Base-by-base conservation (phyloP, 2,329 filamentous ascomycete species). In the Hirsutella thompsonii region DNA sequence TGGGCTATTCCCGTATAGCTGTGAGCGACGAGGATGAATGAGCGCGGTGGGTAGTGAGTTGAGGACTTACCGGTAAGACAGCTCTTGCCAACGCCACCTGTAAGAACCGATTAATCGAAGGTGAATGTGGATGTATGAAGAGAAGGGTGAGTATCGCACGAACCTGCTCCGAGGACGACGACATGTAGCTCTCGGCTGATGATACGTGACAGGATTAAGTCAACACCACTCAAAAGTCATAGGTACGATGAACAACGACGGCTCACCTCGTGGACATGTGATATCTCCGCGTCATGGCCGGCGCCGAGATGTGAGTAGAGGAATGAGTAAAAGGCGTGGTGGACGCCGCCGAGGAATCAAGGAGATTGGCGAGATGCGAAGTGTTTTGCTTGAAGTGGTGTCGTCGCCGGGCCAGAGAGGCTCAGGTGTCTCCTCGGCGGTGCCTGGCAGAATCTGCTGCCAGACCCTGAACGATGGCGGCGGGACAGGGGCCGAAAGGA, bases 61-160 rank as follows among this genome's bases (percentile, higher is more conserved):
- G 13, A 20, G 8, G 28, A 40, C 68, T 59, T 69, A 92, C 86
- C 85, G 61, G 87, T 94, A 52, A 94, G 69, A 70, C 87, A 93
- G 61, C 86, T 93, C 66, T 94, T 94, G 47, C 87, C 87, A 57
- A 94, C 87, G 60, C 87, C 87, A 64, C 87, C 83, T 87, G 60
- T 42, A 52, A 43, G 42, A 42, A 39, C 41, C 43, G 53, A 55
- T 63, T 53, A 63, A 49, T 49, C 47, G 23, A 19, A 39, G 34
- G 20, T 38, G 42, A 43, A 49, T 44, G 36, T 33, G 21, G 38
- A n/a, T 19, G 20, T 6, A 9, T 28, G 36, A 33, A 8, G 3
- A 14, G 11, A 6, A 20, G 30, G 11, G 23, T 26, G 6, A 26
- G 23, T 6, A 26, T 26, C 11, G 23, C 23, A 65, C 74, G 56